These are phyloP conservation scores for Murraya paniculata DNA, from an alignment of 345 rosid species.

Conservation along the genomic window DNA sequence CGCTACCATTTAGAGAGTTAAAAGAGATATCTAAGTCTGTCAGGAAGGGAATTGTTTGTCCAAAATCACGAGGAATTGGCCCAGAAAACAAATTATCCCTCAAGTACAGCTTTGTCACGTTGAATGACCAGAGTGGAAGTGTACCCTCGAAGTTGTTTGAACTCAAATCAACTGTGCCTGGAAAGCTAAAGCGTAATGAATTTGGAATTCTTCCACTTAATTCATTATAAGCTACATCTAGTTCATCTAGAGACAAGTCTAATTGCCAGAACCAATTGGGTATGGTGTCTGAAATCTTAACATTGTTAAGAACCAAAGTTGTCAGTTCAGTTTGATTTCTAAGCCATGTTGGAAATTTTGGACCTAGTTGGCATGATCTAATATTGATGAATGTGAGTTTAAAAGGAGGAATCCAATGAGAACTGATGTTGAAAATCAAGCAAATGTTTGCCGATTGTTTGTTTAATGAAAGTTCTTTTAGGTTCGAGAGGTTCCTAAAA, in stretches of 20 bases:
- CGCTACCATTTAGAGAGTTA: conserved; percentile 20
- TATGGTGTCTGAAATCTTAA: conserved; percentile 22
- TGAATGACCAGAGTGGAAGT: conserved; percentile 14
- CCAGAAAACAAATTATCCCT: conserved; percentile 13
- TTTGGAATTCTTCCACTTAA: conserved; percentile 19
- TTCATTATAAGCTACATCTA: conserved; percentile 15
- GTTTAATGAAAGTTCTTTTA: no score
- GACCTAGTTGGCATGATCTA: conserved; percentile 14
- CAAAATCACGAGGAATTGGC: conserved; percentile 11
- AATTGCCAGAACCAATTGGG: conserved; percentile 35
- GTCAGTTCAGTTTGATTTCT: conserved; percentile 22
- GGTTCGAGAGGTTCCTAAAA: no score
- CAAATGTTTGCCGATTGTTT: conserved; percentile 7
- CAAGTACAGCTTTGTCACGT: conserved; percentile 10
- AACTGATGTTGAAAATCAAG: conserved; percentile 25
- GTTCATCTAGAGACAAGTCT: neutral
- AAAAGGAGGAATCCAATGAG: conserved; percentile 37
- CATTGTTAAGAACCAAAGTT: conserved; percentile 10
- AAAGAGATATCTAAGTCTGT: conserved; percentile 11
- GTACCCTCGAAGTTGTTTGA: conserved; percentile 21
- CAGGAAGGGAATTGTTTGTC: neutral
- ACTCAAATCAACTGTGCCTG: conserved; percentile 20
- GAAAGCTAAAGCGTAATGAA: neutral
- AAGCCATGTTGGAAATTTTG: conserved; percentile 37
- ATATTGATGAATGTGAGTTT: conserved; percentile 12